Conservation (phyloP, 73 alveolate genomes). For the Halteria grandinella region DNA sequence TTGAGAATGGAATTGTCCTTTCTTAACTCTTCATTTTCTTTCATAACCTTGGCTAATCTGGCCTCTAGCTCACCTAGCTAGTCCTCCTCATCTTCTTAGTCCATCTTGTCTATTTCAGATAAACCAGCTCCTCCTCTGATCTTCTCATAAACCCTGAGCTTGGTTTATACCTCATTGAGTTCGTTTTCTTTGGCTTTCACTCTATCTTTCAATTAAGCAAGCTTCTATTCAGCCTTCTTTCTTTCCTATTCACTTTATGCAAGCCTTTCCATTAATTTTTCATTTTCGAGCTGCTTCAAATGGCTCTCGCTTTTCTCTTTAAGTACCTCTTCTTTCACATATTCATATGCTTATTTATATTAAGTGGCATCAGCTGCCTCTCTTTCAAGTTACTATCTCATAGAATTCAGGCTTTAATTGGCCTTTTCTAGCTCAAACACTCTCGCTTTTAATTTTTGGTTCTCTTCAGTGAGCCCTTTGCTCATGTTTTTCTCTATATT, state of each 20-base stretch:
- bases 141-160: constrained; percentile 34
- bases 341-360: constrained; percentile 34
- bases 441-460: not conserved
- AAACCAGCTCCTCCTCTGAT: not conserved
- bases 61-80: constrained; percentile 10
- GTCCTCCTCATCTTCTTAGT: constrained; percentile 22
- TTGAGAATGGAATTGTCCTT: constrained; percentile 13
- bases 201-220: not conserved
- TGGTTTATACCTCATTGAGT: not conserved
- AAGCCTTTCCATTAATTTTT: not conserved
- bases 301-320: constrained; percentile 19
- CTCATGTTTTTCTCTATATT: constrained; percentile 39
- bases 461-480: constrained; percentile 39
- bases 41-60: too few species aligned
- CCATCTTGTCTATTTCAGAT: not conserved
- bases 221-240: constrained; percentile 17
- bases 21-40: not conserved
- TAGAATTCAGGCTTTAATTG: not conserved
- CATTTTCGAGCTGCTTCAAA: constrained; percentile 17
- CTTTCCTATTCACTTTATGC: not conserved
- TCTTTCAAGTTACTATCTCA: constrained; percentile 11
- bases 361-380: constrained; percentile 2
- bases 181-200: not conserved
- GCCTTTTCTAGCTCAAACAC: constrained; percentile 12
- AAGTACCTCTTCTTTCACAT: constrained; percentile 29